These are phyloP conservation scores for Myriangium duriaei DNA, from an alignment of 2,329 filamentous ascomycete species.

Conservation along the genomic window DNA sequence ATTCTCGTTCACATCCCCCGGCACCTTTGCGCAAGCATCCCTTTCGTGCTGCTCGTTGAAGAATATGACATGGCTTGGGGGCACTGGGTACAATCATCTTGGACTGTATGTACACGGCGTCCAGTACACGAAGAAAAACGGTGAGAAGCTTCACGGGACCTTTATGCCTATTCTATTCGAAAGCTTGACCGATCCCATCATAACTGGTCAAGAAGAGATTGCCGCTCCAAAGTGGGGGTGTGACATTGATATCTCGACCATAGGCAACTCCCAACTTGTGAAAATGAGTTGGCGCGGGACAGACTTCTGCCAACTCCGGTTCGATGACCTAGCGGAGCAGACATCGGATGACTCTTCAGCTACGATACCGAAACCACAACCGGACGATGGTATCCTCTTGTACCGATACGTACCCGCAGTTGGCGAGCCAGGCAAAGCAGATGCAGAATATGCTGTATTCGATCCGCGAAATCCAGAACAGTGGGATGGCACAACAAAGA, in stretches of 20 bases:
- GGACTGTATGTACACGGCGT: constrained; percentile 51
- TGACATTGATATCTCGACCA: constrained; percentile 17
- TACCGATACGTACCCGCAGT: constrained; percentile 48
- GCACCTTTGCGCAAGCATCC: constrained; percentile 27
- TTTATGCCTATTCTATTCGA: constrained; percentile 47
- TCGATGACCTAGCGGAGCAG: constrained; percentile 1
- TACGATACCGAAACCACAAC: constrained; percentile 13
- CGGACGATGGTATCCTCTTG: constrained; percentile 39
- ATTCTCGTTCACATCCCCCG: constrained; percentile 26
- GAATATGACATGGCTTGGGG: constrained; percentile 47
- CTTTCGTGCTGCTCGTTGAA: constrained; percentile 27
- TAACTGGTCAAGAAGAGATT: constrained; percentile 46
- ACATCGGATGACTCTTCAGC: too few relatives aligned
- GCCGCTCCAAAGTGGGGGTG: constrained; percentile 41
- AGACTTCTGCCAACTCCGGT: constrained; percentile 9
- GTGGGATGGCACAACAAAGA: background rate
- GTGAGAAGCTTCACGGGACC: constrained; percentile 35
- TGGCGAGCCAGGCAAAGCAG: constrained; percentile 38
- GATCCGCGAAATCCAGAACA: constrained; percentile 17
- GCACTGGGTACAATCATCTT: constrained; percentile 42
- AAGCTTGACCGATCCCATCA: constrained; percentile 43
- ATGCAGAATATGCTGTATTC: constrained; percentile 42
- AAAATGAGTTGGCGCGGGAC: background rate
- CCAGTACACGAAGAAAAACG: constrained; percentile 39
- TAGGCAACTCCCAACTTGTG: constrained; percentile 2